Percentiles rank a stretch among this genome's conserved stretches.
Evolutionary conservation across 106 monocot genomes (phyloP).

Genomic region (Triglochin maritima): DNA sequence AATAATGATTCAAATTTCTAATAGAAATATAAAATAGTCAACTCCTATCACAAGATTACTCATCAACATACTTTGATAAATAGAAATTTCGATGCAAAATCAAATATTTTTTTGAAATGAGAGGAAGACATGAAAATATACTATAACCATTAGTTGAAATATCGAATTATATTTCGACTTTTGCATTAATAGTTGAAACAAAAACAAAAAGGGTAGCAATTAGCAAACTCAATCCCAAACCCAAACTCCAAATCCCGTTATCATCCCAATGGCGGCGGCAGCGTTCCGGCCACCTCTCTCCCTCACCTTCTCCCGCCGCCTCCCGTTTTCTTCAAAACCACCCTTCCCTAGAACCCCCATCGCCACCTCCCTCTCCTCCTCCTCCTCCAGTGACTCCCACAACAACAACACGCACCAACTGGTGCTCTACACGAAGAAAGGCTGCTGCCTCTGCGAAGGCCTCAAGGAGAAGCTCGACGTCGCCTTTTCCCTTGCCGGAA

Average conservation of each 20-base stretch:
- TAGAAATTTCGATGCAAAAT: too few relatives aligned
- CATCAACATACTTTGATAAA: too few relatives aligned
- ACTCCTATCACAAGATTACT: too few relatives aligned
- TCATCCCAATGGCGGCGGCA: not conserved
- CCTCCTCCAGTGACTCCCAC: conserved; percentile 8
- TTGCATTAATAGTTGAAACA: too few relatives aligned
- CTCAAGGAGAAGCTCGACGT: conserved; percentile 90
- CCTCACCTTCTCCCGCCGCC: conserved; percentile 19
- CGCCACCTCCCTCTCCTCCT: conserved; percentile 7
- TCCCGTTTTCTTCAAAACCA: not conserved
- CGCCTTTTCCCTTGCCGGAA: conserved; percentile 54
- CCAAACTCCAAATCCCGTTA: not conserved
- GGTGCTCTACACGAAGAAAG: conserved; percentile 80
- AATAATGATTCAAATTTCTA: too few relatives aligned
- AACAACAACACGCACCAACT: conserved; percentile 26
- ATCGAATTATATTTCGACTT: too few relatives aligned
- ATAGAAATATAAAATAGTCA: too few relatives aligned
- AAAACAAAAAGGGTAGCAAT: too few relatives aligned
- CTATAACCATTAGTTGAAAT: too few relatives aligned
- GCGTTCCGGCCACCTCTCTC: conserved; percentile 18
- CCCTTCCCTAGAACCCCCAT: not conserved
- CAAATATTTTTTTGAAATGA: too few relatives aligned
- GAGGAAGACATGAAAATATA: too few relatives aligned
- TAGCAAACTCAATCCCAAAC: too few relatives aligned
- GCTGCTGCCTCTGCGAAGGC: conserved; percentile 95